Base-by-base conservation (phyloP, 768 basidiomycete genomes). In the Hortiboletus flavorubellus region DNA sequence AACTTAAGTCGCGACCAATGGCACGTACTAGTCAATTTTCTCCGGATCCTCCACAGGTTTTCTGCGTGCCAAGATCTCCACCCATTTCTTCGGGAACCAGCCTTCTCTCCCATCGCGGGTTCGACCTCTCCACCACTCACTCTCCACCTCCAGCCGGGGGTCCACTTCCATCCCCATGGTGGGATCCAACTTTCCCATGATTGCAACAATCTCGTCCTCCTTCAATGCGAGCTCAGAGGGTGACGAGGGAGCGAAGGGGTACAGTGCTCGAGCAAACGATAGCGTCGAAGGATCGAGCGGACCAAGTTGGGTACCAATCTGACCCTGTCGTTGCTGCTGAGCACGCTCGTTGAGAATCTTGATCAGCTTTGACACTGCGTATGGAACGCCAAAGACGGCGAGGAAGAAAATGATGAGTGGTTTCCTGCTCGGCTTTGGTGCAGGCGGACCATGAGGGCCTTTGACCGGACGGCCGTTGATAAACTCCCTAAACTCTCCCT, bases 91-190 rank as follows among this genome's bases (percentile, higher is more conserved):
- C 2, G 95, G 95, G 80, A 98, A 97, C 93, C 93, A 98, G 0
- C 95, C 95, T 61, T 91, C 86, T 61, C 87, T 78, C 0, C 95
- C 95, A 60, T 97, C 94, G 54, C 95, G 78, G 56, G 91, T 94
- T 44, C 95, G 80, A 1, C 95, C 95, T 69, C 85, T 87, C 94
- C 93, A 98, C 95, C 95, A 98, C 53, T 93, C 94, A 5, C 78
- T 82, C 53, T 77, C 74, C 26, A 75, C 68, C 51, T 84, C 78
- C 18, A 86, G 74, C 26, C 87, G 73, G 3, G 86, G 83, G 59
- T 89, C 84, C 5, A 87, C 85, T 54, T 86, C 86, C 54, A 69
- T 72, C 0, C 89, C 89, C 0, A 84, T 87, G 12, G 76, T 69
- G 1, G 86, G 86, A 60, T 89, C 89, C 42, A 89, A 67, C 68